phyloP scores from a whole-genome alignment of 2,329 filamentous ascomycete genomes.

The Anthostomella pinea region DNA sequence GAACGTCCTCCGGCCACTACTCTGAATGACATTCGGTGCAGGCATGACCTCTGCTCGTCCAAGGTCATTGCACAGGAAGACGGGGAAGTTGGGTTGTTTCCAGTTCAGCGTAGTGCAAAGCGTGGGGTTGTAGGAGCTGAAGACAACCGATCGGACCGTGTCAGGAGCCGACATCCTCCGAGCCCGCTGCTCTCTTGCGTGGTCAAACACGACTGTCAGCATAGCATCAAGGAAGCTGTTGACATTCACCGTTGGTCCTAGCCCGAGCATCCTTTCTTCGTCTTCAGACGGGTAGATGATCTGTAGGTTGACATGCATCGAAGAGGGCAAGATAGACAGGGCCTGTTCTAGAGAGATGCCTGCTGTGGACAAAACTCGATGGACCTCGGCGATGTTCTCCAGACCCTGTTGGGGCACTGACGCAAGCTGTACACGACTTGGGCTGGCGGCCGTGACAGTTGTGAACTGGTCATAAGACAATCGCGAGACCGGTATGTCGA shows the following conservation, averaged over 20 bases:
- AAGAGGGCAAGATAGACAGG: slow-evolving; percentile 68
- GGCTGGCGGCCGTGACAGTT: slow-evolving; percentile 44
- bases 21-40: slow-evolving; percentile 37
- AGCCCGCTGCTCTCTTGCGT: slow-evolving; percentile 66
- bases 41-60: slow-evolving; percentile 56
- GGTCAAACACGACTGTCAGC: slow-evolving; percentile 83
- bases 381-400: slow-evolving; percentile 61
- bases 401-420: slow-evolving; percentile 45
- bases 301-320: slow-evolving; percentile 89
- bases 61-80: slow-evolving; percentile 92
- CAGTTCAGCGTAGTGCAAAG: slow-evolving; percentile 95
- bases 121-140: slow-evolving; percentile 87
- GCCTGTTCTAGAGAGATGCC: slow-evolving; percentile 80
- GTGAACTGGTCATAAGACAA: slow-evolving; percentile 73
- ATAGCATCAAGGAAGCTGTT: slow-evolving; percentile 85
- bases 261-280: slow-evolving; percentile 67
- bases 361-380: slow-evolving; percentile 69
- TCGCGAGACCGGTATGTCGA: slow-evolving; percentile 79
- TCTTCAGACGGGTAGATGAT: slow-evolving; percentile 77
- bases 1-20: slow-evolving; percentile 69
- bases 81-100: slow-evolving; percentile 98
- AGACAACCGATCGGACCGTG: slow-evolving; percentile 81
- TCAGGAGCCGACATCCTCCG: slow-evolving; percentile 65
- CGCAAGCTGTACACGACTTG: slow-evolving; percentile 42
- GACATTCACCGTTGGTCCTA: slow-evolving; percentile 76